Percentiles rank a stretch among this genome's conserved stretches.
phyloP scores from a whole-genome alignment of 306 rosid genomes.

The Quercus variabilis region DNA sequence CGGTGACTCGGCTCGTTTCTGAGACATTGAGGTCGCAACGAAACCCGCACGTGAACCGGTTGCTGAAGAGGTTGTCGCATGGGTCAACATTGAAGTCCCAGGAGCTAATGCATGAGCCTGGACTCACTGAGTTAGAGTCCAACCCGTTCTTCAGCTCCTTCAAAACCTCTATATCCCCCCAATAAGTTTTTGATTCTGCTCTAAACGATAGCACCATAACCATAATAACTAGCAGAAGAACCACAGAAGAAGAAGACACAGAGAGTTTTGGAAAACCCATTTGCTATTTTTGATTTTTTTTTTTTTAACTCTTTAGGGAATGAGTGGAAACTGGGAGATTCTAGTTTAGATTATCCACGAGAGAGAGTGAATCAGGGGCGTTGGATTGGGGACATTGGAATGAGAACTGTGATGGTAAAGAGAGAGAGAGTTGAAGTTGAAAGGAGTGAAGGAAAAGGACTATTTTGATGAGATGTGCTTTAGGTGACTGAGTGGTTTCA shows the following conservation, averaged over 20 bases:
- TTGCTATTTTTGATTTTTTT: not conserved
- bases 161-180: constrained; percentile 52
- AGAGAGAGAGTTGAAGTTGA: not conserved
- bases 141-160: constrained; percentile 47
- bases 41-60: constrained; percentile 74
- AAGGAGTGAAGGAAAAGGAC: not conserved
- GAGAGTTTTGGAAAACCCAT: constrained; percentile 32
- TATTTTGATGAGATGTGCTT: not conserved
- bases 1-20: constrained; percentile 54
- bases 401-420: not conserved
- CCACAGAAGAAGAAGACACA: not conserved
- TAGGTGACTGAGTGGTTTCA: constrained; percentile 32
- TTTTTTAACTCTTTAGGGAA: not conserved
- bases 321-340: not conserved
- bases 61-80: constrained; percentile 69
- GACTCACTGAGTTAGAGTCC: constrained; percentile 33
- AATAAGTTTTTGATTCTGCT: constrained; percentile 51
- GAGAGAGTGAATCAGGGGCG: constrained; percentile 30
- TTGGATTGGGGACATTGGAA: constrained; percentile 6
- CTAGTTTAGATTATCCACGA: not conserved
- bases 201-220: not conserved
- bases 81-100: constrained; percentile 85
- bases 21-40: constrained; percentile 59
- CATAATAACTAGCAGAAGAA: constrained; percentile 4
- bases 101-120: constrained; percentile 58